phyloP scores from a whole-genome alignment of 2,329 filamentous ascomycete genomes.

The Xylaria sp. region DNA sequence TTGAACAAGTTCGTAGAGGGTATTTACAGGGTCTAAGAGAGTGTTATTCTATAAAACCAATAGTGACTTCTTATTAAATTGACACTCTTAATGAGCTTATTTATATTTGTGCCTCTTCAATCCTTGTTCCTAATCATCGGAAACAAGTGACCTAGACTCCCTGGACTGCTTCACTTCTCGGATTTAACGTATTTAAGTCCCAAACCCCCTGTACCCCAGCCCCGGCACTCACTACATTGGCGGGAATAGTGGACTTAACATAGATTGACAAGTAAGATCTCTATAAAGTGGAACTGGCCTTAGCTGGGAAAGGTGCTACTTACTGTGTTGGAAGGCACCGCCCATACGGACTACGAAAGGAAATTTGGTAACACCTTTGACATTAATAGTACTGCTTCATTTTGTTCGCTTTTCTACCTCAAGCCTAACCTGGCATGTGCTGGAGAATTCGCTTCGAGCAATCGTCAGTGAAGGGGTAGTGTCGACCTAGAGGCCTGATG shows the following conservation, averaged over 20 bases:
- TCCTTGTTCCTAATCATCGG: not conserved
- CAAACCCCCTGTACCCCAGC: not conserved
- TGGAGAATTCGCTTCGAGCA: no score
- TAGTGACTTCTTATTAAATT: not conserved
- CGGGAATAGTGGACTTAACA: conserved; percentile 27
- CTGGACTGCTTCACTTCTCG: not conserved
- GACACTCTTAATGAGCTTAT: not conserved
- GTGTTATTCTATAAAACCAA: not conserved
- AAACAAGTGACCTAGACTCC: not conserved
- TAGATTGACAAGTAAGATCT: not conserved
- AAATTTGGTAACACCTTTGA: no score
- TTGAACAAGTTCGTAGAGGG: not conserved
- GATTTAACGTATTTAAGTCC: conserved; percentile 26
- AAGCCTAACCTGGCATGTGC: no score
- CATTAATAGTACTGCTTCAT: no score
- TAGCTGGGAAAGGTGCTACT: not conserved
- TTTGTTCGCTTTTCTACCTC: no score
- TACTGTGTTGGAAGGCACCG: no score
- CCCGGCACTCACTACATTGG: not conserved
- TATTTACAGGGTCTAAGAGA: not conserved
- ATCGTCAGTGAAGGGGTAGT: no score
- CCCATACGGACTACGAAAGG: no score
- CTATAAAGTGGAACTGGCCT: not conserved
- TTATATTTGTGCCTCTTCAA: not conserved
- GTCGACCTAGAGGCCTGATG: no score